These are phyloP conservation scores for Cladophialophora bantiana DNA, from an alignment of 2,329 filamentous ascomycete species.

Conservation along the genomic window DNA sequence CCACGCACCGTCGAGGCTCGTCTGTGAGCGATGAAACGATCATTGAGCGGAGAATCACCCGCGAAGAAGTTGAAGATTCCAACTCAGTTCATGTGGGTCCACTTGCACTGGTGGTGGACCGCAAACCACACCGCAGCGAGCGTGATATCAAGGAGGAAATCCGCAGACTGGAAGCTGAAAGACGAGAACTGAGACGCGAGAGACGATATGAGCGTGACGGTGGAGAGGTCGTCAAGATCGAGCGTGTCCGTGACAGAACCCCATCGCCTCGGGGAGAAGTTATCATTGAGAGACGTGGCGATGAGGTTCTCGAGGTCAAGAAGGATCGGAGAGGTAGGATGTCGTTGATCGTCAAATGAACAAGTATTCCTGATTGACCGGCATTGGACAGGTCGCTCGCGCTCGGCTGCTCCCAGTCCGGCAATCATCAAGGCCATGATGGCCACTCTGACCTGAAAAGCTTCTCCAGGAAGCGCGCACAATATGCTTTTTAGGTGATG, in stretches of 20 bases:
- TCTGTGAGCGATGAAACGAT: constrained; percentile 47
- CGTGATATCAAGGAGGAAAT: constrained; percentile 77
- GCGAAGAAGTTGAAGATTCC: constrained; percentile 54
- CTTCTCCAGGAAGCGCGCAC: background rate
- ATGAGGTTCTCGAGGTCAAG: constrained; percentile 69
- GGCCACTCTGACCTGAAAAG: constrained; percentile 68
- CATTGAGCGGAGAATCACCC: constrained; percentile 45
- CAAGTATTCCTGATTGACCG: constrained; percentile 26
- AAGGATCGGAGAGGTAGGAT: constrained; percentile 97
- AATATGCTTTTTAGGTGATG: background rate
- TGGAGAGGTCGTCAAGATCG: constrained; percentile 36
- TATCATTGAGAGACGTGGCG: constrained; percentile 48
- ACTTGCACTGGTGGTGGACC: constrained; percentile 58
- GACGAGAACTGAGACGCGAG: constrained; percentile 64
- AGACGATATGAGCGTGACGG: constrained; percentile 56
- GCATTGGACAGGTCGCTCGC: constrained; percentile 35
- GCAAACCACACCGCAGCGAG: constrained; percentile 58
- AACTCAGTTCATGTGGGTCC: constrained; percentile 55
- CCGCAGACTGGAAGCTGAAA: constrained; percentile 71
- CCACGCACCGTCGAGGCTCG: constrained; percentile 45
- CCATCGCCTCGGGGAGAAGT: constrained; percentile 42
- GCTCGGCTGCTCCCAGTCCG: constrained; percentile 63
- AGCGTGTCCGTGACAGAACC: constrained; percentile 40
- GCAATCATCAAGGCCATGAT: constrained; percentile 73
- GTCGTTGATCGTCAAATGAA: constrained; percentile 47